Evolutionary conservation across 1,284 basidiomycete species (phyloP), one percentile per base, ranked within the genome.

Genomic region (Mycosarcoma maydis): DNA sequence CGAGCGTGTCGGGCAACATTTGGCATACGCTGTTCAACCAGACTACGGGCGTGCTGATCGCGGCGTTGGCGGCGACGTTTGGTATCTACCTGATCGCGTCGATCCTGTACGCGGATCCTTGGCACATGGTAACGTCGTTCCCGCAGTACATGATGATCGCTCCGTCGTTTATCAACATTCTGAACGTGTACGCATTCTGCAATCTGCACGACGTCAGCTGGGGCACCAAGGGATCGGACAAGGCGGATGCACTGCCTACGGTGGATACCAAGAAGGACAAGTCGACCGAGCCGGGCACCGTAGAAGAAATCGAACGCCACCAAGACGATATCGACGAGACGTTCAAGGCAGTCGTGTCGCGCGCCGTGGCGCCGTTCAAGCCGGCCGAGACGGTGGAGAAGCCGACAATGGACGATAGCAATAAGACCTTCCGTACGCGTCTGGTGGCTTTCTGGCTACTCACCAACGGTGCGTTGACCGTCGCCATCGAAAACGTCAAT

Each of bases 81-180:
- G 80, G 79, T 19, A 67, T 81, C 38, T 81, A 81, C 83, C 85
- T 94, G 60, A 81, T 91, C 24, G 87, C 92, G 1, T 96, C 92
- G 1, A 87, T 94, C 83, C 87, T 97, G 75, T 98, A 94, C 78
- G 92, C 94, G 59, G 94, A 98, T 83, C 94, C 94, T 6, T 97
- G 94, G 94, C 94, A 98, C 82, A 92, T 98, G 90, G 88, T 95
- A 83, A 92, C 92, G n/a, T 94, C 92, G 77, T 94, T 97, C 86
- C 85, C 90, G 72, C 94, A 96, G 82, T 98, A 96, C 82, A 68
- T 76, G 74, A 88, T 89, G 68, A 83, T 96, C 49, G 94, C 93
- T 16, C 92, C 92, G 0, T 92, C 90, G 73, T 94, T 95, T 84
- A 93, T 90, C 44, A 97, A 96, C 78, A 89, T 96, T 24, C 87